phyloP scores from a whole-genome alignment of 1,284 basidiomycete species.

The Boletus smithii region DNA sequence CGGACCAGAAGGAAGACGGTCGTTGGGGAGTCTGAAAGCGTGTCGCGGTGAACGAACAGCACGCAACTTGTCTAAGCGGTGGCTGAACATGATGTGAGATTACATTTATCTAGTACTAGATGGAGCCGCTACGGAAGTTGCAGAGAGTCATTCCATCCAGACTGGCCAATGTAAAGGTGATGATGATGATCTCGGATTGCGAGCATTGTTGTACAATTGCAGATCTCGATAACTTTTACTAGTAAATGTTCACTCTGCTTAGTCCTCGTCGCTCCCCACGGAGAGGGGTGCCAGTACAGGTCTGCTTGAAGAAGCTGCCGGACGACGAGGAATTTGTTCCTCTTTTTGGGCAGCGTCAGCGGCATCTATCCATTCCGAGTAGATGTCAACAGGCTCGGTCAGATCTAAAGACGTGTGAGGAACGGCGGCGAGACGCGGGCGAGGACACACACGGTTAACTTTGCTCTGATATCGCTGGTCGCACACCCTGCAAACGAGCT shows the following conservation, averaged over 20 bases:
- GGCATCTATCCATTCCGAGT: conserved; percentile 90
- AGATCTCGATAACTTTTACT: too few relatives aligned
- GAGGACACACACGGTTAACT: conserved; percentile 66
- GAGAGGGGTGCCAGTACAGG: conserved; percentile 37
- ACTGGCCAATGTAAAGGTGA: too few relatives aligned
- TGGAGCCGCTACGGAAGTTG: too few relatives aligned
- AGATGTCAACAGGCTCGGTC: conserved; percentile 86
- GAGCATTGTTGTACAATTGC: too few relatives aligned
- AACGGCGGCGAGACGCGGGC: conserved; percentile 12
- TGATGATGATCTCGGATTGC: not conserved
- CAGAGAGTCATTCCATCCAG: too few relatives aligned
- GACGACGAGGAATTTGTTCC: conserved; percentile 46
- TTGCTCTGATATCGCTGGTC: conserved; percentile 81
- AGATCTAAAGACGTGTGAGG: conserved; percentile 47
- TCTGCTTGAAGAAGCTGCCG: conserved; percentile 58
- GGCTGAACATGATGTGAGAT: conserved; percentile 29
- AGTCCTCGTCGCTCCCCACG: conserved; percentile 45
- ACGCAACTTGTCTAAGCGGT: conserved; percentile 28
- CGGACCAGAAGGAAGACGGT: conserved; percentile 10
- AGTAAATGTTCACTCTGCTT: not conserved
- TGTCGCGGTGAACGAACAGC: conserved; percentile 23
- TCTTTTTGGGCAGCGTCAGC: conserved; percentile 79
- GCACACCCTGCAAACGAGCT: conserved; percentile 75
- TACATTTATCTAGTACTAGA: too few relatives aligned
- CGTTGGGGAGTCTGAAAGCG: conserved; percentile 8